Evolutionary conservation across 768 basidiomycete species (phyloP).

Genomic region (Tulasnella sp.): DNA sequence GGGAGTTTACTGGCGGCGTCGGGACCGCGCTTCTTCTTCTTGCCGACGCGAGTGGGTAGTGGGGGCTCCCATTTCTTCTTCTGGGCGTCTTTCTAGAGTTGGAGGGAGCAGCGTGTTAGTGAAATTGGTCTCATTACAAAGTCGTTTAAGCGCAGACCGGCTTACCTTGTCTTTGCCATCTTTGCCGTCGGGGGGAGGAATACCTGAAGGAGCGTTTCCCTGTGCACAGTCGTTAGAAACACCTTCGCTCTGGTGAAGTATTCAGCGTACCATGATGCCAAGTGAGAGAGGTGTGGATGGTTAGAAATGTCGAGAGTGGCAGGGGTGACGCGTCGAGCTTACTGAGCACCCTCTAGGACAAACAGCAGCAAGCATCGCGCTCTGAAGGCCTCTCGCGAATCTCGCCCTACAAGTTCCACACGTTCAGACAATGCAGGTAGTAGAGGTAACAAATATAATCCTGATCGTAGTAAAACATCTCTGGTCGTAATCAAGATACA

Average conservation of each 20-base stretch:
- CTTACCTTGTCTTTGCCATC: conserved; percentile 45
- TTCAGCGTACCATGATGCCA: not conserved
- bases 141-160: not conserved
- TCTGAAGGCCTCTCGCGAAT: not conserved
- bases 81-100: conserved; percentile 48
- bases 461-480: too few relatives aligned
- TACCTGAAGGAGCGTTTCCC: conserved; percentile 74
- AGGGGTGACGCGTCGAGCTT: not conserved
- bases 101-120: conserved; percentile 39
- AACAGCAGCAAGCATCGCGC: not conserved
- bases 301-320: not conserved
- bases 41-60: conserved; percentile 91
- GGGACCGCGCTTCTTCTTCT: conserved; percentile 92
- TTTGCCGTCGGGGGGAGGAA: conserved; percentile 42
- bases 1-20: conserved; percentile 88
- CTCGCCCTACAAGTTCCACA: too few relatives aligned
- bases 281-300: not conserved
- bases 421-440: too few relatives aligned
- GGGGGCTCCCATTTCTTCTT: conserved; percentile 99
- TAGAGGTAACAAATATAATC: too few relatives aligned
- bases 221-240: conserved; percentile 35
- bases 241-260: too few relatives aligned
- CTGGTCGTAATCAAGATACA: too few relatives aligned
- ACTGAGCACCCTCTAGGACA: not conserved
- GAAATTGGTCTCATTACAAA: not conserved